Conservation (phyloP, 192 early-diverging fungal genomes). For the Coemansia sp. region DNA sequence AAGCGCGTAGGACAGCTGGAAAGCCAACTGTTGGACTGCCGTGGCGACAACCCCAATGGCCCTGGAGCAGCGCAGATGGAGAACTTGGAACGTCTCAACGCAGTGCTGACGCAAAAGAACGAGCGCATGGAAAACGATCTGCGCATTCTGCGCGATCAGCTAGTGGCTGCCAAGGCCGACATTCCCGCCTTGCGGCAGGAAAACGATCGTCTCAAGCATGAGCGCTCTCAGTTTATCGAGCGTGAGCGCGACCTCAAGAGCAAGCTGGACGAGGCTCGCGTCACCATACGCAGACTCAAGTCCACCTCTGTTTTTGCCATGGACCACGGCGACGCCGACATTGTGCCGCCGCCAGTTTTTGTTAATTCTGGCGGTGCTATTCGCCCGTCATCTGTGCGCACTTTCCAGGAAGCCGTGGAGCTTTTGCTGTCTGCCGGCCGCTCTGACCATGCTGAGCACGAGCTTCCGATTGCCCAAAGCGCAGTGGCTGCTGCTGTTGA, state of each 20-base stretch:
- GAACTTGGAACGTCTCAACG: slow-evolving; percentile 55
- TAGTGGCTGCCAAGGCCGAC: slow-evolving; percentile 39
- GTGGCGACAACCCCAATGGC: slow-evolving; percentile 36
- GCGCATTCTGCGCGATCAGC: slow-evolving; percentile 45
- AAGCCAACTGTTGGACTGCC: slow-evolving; percentile 54
- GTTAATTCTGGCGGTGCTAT: slow-evolving; percentile 63
- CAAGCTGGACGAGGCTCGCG: slow-evolving; percentile 56
- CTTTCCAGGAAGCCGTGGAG: slow-evolving; percentile 82
- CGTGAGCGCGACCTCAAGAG: slow-evolving; percentile 45
- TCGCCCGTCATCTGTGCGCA: slow-evolving; percentile 63
- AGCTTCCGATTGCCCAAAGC: slow-evolving; percentile 73
- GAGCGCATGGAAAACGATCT: slow-evolving; percentile 50
- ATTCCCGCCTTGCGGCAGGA: slow-evolving; percentile 43
- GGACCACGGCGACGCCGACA: slow-evolving; percentile 49
- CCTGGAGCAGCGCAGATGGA: slow-evolving; percentile 38
- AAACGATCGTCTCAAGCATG: slow-evolving; percentile 39
- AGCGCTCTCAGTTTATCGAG: slow-evolving; percentile 36
- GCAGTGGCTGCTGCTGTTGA: slow-evolving; percentile 80
- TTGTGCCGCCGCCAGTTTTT: slow-evolving; percentile 55
- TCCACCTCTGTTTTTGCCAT: slow-evolving; percentile 54
- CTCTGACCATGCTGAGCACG: slow-evolving; percentile 66
- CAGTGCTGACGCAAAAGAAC: slow-evolving; percentile 47
- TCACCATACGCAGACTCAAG: slow-evolving; percentile 57
- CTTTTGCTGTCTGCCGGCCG: slow-evolving; percentile 72
- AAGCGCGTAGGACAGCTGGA: slow-evolving; percentile 69